These are phyloP conservation scores for Deinandra increscens DNA, from an alignment of 129 eudicot genomes.

Conservation along the genomic window DNA sequence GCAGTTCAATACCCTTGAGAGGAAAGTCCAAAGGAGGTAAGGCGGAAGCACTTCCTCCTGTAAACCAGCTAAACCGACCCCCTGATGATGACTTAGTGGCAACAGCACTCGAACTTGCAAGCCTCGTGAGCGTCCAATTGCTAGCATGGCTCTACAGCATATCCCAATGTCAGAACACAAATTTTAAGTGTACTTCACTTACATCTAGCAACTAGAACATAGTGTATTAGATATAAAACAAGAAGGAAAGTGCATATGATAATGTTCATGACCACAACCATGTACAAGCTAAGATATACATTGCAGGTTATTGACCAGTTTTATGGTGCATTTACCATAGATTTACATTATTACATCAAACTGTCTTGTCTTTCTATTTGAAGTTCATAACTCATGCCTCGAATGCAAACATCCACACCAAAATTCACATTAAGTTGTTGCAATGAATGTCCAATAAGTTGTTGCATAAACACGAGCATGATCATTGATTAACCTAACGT, in stretches of 20 bases:
- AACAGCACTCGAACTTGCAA: constrained; percentile 77
- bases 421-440: neutral
- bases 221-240: no score
- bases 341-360: neutral
- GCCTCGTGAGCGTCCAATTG: constrained; percentile 49
- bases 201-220: neutral
- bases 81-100: constrained; percentile 67
- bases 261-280: neutral
- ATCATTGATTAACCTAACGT: constrained; percentile 1
- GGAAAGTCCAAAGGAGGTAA: constrained; percentile 77
- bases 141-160: constrained; percentile 53
- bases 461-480: neutral
- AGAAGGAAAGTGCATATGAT: neutral
- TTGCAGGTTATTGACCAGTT: neutral
- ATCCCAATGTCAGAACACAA: constrained; percentile 17
- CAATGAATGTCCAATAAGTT: no score
- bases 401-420: neutral
- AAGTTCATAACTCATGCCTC: neutral
- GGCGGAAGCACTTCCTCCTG: constrained; percentile 54
- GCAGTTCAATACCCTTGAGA: constrained; percentile 53
- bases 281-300: neutral
- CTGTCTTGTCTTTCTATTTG: neutral
- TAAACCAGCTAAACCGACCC: constrained; percentile 61
- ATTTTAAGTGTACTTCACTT: neutral
- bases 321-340: neutral